A percentile compares a stretch with the other conserved stretches of the same genome.
Conservation (phyloP, 352 stramenopile species). For the Phytophthora litchii region DNA sequence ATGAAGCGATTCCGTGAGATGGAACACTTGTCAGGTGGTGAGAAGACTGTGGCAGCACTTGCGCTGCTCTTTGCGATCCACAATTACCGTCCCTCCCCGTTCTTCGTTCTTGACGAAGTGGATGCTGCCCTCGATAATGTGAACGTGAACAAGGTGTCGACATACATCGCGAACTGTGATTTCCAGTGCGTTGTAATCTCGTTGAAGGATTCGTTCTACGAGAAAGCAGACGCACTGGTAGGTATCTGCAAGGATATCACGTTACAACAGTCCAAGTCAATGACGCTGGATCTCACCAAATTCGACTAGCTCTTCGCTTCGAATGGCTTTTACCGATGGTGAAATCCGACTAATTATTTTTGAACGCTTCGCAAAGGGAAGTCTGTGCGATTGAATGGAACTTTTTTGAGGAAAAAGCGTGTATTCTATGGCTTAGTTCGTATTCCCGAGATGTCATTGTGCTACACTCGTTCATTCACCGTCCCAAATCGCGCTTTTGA, state of each 20-base stretch:
- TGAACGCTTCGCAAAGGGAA: conserved; percentile 1
- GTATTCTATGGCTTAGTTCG: conserved; percentile 5
- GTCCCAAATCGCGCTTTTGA: conserved; percentile 56
- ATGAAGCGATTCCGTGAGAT: conserved; percentile 99
- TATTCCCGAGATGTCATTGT: background rate
- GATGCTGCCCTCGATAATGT: conserved; percentile 99
- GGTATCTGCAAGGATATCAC: conserved; percentile 90
- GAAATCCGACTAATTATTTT: conserved; percentile 20
- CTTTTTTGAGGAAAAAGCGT: conserved; percentile 6
- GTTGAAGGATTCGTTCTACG: conserved; percentile 98
- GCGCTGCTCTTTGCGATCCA: conserved; percentile 99
- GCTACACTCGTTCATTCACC: conserved; percentile 17
- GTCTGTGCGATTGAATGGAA: conserved; percentile 5
- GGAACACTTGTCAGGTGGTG: conserved; percentile 97
- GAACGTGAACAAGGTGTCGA: conserved; percentile 99
- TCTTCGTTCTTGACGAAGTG: conserved; percentile 99
- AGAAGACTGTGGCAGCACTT: conserved; percentile 99
- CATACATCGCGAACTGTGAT: conserved; percentile 95
- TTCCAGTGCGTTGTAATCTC: conserved; percentile 99
- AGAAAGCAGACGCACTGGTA: conserved; percentile 93
- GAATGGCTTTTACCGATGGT: background rate
- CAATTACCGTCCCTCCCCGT: conserved; percentile 94
- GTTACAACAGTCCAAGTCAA: conserved; percentile 69
- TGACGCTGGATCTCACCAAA: conserved; percentile 84
- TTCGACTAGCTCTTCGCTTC: conserved; percentile 43